Evolutionary conservation across 2,329 filamentous ascomycete species (phyloP).

Genomic region (Pseudopyricularia javanii): DNA sequence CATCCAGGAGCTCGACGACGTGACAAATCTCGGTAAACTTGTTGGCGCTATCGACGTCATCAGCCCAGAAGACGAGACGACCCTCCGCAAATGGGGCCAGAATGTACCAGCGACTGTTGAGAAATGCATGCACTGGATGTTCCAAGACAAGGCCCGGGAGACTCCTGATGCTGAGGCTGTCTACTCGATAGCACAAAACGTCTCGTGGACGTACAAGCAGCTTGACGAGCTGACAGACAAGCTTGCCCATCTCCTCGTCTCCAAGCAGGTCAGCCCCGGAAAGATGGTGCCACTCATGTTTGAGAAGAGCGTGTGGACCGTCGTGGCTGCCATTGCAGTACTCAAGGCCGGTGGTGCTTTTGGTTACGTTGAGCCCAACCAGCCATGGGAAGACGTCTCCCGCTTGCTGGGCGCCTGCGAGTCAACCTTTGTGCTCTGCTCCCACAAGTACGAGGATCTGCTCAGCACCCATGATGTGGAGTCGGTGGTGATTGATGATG

Average conservation of each 20-base stretch:
- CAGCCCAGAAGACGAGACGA: neutral
- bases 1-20: neutral
- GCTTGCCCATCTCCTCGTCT: neutral
- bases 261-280: neutral
- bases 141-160: neutral
- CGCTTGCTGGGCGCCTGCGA: neutral
- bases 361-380: conserved; percentile 9
- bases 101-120: neutral
- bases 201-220: neutral
- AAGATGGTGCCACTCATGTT: neutral
- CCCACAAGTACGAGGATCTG: neutral
- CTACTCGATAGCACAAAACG: neutral
- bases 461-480: neutral
- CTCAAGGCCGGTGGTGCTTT: conserved; percentile 12
- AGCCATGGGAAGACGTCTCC: conserved; percentile 1
- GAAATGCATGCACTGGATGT: neutral
- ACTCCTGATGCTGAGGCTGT: neutral
- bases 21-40: neutral
- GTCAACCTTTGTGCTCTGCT: conserved; percentile 6
- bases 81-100: neutral
- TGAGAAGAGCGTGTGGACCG: conserved; percentile 4
- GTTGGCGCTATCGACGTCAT: neutral
- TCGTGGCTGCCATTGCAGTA: conserved; percentile 9
- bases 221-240: neutral
- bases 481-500: neutral